Percentiles rank a stretch among this genome's conserved stretches.
Evolutionary conservation across 768 basidiomycete genomes (phyloP).

Genomic region (Auricularia auricula-judae): DNA sequence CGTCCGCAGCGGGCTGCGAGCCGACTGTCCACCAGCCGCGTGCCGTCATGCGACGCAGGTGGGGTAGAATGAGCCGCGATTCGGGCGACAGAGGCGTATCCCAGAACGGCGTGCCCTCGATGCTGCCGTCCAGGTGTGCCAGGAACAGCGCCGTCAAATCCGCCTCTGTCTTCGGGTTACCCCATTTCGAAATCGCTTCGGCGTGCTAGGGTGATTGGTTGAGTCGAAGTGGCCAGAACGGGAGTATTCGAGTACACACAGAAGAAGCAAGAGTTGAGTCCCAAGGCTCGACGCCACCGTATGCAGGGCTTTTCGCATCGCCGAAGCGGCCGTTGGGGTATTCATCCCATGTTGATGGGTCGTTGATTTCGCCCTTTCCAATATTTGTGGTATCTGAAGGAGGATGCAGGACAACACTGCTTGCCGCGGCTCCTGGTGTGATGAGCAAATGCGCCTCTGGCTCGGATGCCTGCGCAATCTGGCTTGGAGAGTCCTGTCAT

Average conservation of each 20-base stretch:
- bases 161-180: conserved; percentile 47
- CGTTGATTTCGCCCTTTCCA: conserved; percentile 63
- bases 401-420: conserved; percentile 40
- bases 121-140: conserved; percentile 62
- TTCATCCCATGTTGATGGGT: conserved; percentile 81
- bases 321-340: conserved; percentile 99
- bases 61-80: conserved; percentile 65
- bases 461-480: conserved; percentile 18
- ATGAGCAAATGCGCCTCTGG: conserved; percentile 34
- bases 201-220: conserved; percentile 31
- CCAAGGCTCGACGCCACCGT: conserved; percentile 70
- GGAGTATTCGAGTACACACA: background rate
- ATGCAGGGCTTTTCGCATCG: conserved; percentile 95
- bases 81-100: conserved; percentile 70
- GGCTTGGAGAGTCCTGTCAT: conserved; percentile 8
- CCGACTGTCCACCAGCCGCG: conserved; percentile 93
- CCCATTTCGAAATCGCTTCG: conserved; percentile 64
- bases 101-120: conserved; percentile 81
- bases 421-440: conserved; percentile 52
- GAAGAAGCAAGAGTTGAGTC: conserved; percentile 21
- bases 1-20: conserved; percentile 90
- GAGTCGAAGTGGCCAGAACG: background rate
- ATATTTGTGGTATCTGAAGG: conserved; percentile 37
- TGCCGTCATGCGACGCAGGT: conserved; percentile 65
- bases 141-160: conserved; percentile 77